Evolutionary conservation across 208 protist species (phyloP).

Genomic region (Porcisia hertigi): DNA sequence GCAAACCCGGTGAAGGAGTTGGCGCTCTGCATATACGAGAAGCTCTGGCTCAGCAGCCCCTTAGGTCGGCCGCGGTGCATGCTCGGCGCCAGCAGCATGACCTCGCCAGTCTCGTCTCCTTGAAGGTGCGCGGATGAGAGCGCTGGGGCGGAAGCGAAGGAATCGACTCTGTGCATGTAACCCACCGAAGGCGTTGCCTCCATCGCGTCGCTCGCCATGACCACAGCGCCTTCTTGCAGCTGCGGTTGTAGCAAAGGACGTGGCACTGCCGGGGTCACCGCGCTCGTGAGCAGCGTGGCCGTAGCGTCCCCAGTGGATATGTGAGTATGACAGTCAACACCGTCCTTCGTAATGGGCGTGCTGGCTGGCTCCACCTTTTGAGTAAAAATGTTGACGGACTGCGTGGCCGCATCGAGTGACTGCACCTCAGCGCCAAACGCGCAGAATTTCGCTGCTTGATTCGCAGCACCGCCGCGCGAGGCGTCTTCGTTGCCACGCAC

Average conservation of each 20-base stretch:
- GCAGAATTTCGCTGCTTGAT: conserved; percentile 25
- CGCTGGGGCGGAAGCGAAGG: neutral
- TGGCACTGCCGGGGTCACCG: neutral
- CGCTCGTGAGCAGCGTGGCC: neutral
- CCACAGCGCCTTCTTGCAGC: neutral
- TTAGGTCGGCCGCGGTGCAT: neutral
- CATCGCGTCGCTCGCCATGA: neutral
- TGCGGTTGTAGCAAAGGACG: neutral
- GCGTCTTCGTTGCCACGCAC: conserved; percentile 1
- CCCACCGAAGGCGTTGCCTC: neutral
- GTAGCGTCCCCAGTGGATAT: neutral
- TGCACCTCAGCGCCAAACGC: conserved; percentile 31
- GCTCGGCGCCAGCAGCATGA: conserved; percentile 29
- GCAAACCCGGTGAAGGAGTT: conserved; percentile 9
- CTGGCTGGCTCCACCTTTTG: conserved; percentile 9
- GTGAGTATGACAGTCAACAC: neutral
- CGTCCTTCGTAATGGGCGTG: neutral
- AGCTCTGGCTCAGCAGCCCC: conserved; percentile 15
- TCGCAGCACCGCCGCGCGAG: neutral
- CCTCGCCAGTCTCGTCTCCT: conserved; percentile 16
- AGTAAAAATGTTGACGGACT: conserved; percentile 29
- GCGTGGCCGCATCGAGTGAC: conserved; percentile 21
- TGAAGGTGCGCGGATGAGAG: neutral
- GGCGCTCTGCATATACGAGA: conserved; percentile 10
- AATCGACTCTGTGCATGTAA: neutral